A percentile compares a stretch with the other conserved stretches of the same genome.
These are phyloP conservation scores for Fusarium algeriense DNA, from an alignment of 2,329 filamentous ascomycete genomes.

Conservation along the genomic window DNA sequence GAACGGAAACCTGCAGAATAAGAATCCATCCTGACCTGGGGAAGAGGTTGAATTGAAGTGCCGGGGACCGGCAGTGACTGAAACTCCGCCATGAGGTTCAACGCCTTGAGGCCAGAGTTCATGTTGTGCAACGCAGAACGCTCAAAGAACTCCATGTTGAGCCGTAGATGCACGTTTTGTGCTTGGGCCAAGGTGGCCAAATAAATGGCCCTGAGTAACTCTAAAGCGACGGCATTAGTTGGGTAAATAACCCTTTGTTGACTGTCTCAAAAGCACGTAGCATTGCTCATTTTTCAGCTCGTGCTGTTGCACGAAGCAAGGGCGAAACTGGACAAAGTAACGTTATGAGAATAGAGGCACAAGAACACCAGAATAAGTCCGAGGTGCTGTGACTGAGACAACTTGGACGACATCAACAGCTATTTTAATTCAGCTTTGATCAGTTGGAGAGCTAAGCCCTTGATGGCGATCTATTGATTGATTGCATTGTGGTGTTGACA, in stretches of 20 bases:
- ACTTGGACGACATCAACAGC: neutral
- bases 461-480: neutral
- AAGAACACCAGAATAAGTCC: slow-evolving; percentile 7
- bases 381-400: neutral
- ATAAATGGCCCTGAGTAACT: slow-evolving; percentile 3
- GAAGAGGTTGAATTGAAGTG: slow-evolving; percentile 7
- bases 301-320: slow-evolving; percentile 13
- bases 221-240: neutral
- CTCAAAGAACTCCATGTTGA: slow-evolving; percentile 4
- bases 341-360: neutral
- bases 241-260: neutral
- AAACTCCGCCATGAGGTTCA: neutral
- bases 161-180: slow-evolving; percentile 3
- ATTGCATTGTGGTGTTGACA: neutral
- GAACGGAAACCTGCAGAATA: slow-evolving; percentile 5
- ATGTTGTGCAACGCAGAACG: slow-evolving; percentile 4
- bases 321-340: neutral
- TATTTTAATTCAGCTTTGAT: neutral
- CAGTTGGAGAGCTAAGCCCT: neutral
- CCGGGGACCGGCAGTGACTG: slow-evolving; percentile 21
- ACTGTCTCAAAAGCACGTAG: neutral
- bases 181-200: neutral
- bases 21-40: slow-evolving; percentile 7
- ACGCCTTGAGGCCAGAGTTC: slow-evolving; percentile 3
- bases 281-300: neutral